Conservation (phyloP, 2,329 filamentous ascomycete species). For the Cryphonectria naterciae region DNA sequence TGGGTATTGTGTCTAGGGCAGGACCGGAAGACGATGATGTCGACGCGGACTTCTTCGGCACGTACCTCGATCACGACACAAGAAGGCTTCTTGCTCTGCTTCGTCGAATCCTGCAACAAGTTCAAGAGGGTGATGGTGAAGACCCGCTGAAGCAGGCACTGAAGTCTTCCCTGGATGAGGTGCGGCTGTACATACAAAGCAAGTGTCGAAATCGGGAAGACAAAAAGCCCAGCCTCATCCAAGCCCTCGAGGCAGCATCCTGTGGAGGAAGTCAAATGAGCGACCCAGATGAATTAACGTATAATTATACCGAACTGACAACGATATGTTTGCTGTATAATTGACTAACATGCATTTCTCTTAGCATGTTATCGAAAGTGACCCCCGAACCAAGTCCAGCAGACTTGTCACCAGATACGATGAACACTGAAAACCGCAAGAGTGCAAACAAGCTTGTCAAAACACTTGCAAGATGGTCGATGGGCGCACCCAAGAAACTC, state of each 20-base stretch:
- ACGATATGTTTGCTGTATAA: background rate
- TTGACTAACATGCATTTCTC: background rate
- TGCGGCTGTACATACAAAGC: slow-evolving; percentile 23
- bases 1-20: background rate
- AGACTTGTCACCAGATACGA: background rate
- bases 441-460: slow-evolving; percentile 13
- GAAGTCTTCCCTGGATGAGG: slow-evolving; percentile 14
- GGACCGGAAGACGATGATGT: slow-evolving; percentile 17
- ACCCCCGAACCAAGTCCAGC: background rate
- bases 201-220: background rate
- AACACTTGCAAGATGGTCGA: slow-evolving; percentile 15
- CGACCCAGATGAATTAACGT: slow-evolving; percentile 8
- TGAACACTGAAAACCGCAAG: background rate
- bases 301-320: slow-evolving; percentile 2
- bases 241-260: background rate
- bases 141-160: slow-evolving; percentile 14
- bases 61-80: slow-evolving; percentile 24
- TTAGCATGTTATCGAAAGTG: background rate
- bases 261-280: background rate
- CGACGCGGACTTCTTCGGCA: slow-evolving; percentile 14
- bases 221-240: background rate
- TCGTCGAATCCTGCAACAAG: slow-evolving; percentile 22
- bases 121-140: slow-evolving; percentile 13
- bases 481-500: slow-evolving; percentile 5
- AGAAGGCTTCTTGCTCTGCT: slow-evolving; percentile 19